Evolutionary conservation across 1,284 basidiomycete species (phyloP), one percentile per base, ranked within the genome.

Genomic region (Marasmius tenuissimus): DNA sequence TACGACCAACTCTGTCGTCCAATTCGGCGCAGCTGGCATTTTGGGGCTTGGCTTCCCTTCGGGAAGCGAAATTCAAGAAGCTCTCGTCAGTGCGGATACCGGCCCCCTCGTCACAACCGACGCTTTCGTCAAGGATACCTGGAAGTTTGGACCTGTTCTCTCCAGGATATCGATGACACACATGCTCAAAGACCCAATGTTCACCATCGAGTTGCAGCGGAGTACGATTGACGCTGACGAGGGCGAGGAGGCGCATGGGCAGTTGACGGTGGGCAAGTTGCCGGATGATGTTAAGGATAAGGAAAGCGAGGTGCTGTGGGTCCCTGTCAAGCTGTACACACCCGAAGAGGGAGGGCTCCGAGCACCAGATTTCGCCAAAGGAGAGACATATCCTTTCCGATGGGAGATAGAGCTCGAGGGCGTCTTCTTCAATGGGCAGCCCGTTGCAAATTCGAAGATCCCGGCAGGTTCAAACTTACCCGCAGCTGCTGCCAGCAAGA

Each of bases 381-480:
- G 72, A 33, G 77, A 79, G 65, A 69, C 73, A 18, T 67, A 67
- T 60, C 66, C 66, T 56, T 66, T 66, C 33, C 76, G 77, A 11
- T 81, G 80, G 80, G 80, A 81, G 64, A 71, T 81, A 16, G 73
- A 73, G 7, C 65, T 81, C 16, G 78, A 78, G 49, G 76, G 66
- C 38, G 77, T 81, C 11, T 77, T 70, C 64, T 71, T 81, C 33
- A 76, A 81, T 60, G 79, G 78, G 10, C 62, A 76, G 60, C 66
- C 69, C 59, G 66, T 81, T 10, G 63, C 77, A 1, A 64, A 69
- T 37, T 75, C 77, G 1, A 68, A 68, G 22, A 62, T 65, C n/a
- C 51, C 69, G 12, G 60, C 66, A 16, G 68, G 67, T 22, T 70
- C 64, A 3, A 70, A 71, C 4, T 61, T 74, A 14, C 58, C 67